Conservation (phyloP, 176 grass and related monocot genomes). For the Phoenix roebelenii region DNA sequence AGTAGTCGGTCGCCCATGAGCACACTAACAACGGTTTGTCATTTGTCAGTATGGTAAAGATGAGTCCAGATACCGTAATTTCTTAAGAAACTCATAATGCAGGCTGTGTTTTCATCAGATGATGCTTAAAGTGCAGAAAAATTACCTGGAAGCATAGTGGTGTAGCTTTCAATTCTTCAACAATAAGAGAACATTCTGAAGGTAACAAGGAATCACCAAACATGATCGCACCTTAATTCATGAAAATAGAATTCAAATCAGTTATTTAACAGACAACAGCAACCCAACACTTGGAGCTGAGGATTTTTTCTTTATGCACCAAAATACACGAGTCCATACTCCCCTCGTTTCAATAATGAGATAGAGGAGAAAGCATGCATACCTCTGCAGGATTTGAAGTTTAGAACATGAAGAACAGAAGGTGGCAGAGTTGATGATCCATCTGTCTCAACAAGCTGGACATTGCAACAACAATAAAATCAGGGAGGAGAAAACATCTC, state of each 20-base stretch:
- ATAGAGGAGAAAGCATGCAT: background rate
- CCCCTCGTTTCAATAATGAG: no score
- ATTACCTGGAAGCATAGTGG: slow-evolving; percentile 90
- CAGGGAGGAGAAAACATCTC: background rate
- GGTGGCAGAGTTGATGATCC: slow-evolving; percentile 64
- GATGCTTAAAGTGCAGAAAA: no score
- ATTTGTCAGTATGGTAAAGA: no score
- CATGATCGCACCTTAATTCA: slow-evolving; percentile 82
- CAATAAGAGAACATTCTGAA: slow-evolving; percentile 80
- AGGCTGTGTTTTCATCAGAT: no score
- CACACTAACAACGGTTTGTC: slow-evolving; percentile 34
- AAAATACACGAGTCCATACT: no score
- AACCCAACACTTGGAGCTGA: no score
- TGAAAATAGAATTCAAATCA: background rate
- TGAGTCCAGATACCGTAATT: background rate
- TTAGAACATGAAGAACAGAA: slow-evolving; percentile 73
- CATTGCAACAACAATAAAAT: slow-evolving; percentile 16
- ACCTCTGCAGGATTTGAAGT: slow-evolving; percentile 97
- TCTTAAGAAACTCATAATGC: background rate
- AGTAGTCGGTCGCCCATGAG: slow-evolving; percentile 82
- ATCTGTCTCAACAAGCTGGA: slow-evolving; percentile 81
- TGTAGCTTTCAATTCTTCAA: slow-evolving; percentile 84
- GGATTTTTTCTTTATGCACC: no score
- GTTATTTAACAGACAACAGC: background rate
- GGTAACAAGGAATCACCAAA: slow-evolving; percentile 85